Evolutionary conservation across 2,329 filamentous ascomycete species (phyloP).

Genomic region (Arthroderma sp.): DNA sequence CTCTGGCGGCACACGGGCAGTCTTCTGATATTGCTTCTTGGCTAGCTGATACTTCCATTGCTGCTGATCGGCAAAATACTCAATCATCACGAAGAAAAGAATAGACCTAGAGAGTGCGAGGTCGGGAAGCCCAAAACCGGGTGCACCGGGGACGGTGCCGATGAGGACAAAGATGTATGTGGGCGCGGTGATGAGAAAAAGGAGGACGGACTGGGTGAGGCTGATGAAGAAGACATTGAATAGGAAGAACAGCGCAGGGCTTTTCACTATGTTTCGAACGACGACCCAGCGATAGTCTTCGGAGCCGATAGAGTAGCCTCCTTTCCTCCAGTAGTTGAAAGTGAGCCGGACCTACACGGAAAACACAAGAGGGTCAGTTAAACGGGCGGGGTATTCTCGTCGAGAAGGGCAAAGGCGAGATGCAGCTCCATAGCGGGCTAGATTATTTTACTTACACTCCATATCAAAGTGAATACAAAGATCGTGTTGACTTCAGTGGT

Average conservation of each 20-base stretch:
- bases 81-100: constrained; percentile 47
- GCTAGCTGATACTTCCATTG: constrained; percentile 84
- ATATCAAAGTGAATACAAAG: constrained; percentile 57
- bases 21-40: constrained; percentile 62
- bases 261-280: constrained; percentile 52
- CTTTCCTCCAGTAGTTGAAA: constrained; percentile 93
- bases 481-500: constrained; percentile 61
- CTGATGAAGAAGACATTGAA: constrained; percentile 89
- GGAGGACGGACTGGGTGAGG: constrained; percentile 66
- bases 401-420: not conserved
- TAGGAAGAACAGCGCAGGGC: constrained; percentile 69
- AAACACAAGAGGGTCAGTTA: not conserved
- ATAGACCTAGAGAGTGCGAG: constrained; percentile 44
- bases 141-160: constrained; percentile 47
- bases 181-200: constrained; percentile 66
- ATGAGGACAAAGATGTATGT: constrained; percentile 66
- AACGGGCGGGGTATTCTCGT: not conserved
- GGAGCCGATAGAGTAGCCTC: constrained; percentile 75
- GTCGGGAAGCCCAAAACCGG: constrained; percentile 49
- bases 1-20: constrained; percentile 53
- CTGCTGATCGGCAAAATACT: constrained; percentile 79
- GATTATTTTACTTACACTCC: constrained; percentile 54
- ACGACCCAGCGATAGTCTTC: constrained; percentile 93
- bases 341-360: constrained; percentile 58
- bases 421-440: not conserved